phyloP scores from a whole-genome alignment of 1,284 basidiomycete species.

The Rhodofomes roseus region DNA sequence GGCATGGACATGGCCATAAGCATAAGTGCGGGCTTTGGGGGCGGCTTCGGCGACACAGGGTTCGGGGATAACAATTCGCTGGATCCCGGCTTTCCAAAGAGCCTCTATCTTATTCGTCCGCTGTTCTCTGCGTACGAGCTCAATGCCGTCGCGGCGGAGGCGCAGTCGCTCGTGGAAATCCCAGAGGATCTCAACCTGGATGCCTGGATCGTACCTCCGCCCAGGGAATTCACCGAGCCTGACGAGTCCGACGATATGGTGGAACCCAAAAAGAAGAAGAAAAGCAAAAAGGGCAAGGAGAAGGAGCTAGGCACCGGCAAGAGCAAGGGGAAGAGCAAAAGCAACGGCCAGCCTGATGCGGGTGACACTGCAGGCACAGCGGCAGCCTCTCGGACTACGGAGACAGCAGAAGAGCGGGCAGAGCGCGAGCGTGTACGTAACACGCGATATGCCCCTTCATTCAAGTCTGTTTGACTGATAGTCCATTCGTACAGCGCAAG shows the following conservation, averaged over 20 bases:
- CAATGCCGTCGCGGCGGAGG: constrained; percentile 78
- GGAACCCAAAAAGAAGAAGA: constrained; percentile 34
- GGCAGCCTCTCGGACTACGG: constrained; percentile 36
- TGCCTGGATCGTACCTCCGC: constrained; percentile 74
- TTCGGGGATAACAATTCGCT: constrained; percentile 10
- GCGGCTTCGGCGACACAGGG: constrained; percentile 8
- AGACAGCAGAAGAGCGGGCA: constrained; percentile 53
- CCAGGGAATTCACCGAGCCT: constrained; percentile 35
- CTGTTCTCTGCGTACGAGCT: constrained; percentile 81
- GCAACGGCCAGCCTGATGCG: constrained; percentile 36
- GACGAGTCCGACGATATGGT: constrained; percentile 27
- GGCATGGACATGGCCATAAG: constrained; percentile 23
- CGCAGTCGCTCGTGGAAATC: constrained; percentile 77
- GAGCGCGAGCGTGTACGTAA: constrained; percentile 57
- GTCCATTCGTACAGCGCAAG: constrained; percentile 52
- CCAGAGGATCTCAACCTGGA: constrained; percentile 88
- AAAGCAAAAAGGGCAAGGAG: constrained; percentile 47
- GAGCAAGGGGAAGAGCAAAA: constrained; percentile 30
- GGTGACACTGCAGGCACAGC: constrained; percentile 17
- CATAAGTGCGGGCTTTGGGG: constrained; percentile 31
- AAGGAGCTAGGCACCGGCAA: constrained; percentile 30
- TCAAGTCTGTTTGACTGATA: constrained; percentile 2
- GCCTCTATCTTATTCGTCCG: constrained; percentile 82
- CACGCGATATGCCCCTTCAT: neutral
- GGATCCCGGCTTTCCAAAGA: constrained; percentile 76